Evolutionary conservation across 1,284 basidiomycete species (phyloP).

Genomic region (Neonothopanus nambi): DNA sequence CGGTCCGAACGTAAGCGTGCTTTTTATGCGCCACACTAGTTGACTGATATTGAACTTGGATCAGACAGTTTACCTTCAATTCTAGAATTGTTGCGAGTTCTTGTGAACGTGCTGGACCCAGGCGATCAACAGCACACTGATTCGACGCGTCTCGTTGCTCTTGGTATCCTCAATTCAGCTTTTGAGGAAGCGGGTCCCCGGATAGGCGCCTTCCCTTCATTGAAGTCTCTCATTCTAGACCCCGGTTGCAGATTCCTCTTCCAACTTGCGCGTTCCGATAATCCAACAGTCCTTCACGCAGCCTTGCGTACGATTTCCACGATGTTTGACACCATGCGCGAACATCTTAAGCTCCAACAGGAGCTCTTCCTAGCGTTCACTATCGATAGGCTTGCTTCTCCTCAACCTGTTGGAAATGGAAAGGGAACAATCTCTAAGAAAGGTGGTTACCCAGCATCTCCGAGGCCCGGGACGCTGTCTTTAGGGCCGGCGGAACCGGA

Average conservation of each 20-base stretch:
- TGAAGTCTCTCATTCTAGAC: constrained; percentile 77
- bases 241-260: constrained; percentile 96
- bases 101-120: constrained; percentile 95
- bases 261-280: constrained; percentile 90
- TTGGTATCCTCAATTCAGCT: constrained; percentile 87
- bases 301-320: constrained; percentile 87
- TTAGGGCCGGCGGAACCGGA: constrained; percentile 47
- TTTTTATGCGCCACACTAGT: constrained; percentile 6
- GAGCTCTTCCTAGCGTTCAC: constrained; percentile 95
- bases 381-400: constrained; percentile 83
- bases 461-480: constrained; percentile 58
- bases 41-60: constrained; percentile 14
- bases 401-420: constrained; percentile 33
- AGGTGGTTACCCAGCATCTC: constrained; percentile 39
- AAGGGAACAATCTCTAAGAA: constrained; percentile 26
- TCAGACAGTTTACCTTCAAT: constrained; percentile 91
- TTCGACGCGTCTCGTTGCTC: constrained; percentile 88
- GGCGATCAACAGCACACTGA: constrained; percentile 95
- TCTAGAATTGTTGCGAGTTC: constrained; percentile 89
- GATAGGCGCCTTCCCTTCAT: constrained; percentile 75
- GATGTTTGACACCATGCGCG: constrained; percentile 86
- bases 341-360: constrained; percentile 92
- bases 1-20: constrained; percentile 46
- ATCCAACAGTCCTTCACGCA: constrained; percentile 75
- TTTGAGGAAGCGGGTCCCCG: constrained; percentile 83